phyloP scores from a whole-genome alignment of 805 yeast species.

The Yarrowia deformans region DNA sequence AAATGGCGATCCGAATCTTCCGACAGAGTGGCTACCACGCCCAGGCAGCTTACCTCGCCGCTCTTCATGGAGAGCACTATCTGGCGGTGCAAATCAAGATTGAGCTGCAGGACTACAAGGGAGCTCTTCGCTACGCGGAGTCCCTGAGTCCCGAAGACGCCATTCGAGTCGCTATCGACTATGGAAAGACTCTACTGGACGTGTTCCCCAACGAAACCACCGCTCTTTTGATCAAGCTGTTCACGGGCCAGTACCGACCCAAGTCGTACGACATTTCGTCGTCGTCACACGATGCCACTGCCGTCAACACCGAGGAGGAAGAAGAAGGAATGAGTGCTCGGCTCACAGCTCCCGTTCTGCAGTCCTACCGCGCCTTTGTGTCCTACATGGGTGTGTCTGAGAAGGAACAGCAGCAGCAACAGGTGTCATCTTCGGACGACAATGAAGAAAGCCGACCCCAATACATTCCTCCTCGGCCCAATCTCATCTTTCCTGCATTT shows the following conservation, averaged over 20 bases:
- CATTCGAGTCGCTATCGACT: slow-evolving; percentile 70
- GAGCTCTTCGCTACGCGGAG: slow-evolving; percentile 69
- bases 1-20: slow-evolving; percentile 70
- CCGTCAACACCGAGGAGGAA: slow-evolving; percentile 20
- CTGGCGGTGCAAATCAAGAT: slow-evolving; percentile 78
- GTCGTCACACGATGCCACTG: slow-evolving; percentile 35
- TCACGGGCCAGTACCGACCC: slow-evolving; percentile 82
- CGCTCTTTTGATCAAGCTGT: slow-evolving; percentile 79
- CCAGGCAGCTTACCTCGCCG: slow-evolving; percentile 74
- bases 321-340: slow-evolving; percentile 39
- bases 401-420: neutral
- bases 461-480: slow-evolving; percentile 90
- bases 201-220: slow-evolving; percentile 81
- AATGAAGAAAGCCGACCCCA: slow-evolving; percentile 56
- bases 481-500: slow-evolving; percentile 84
- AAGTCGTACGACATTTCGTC: slow-evolving; percentile 42
- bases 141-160: slow-evolving; percentile 79
- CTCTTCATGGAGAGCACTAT: slow-evolving; percentile 73
- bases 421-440: slow-evolving; percentile 42
- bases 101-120: slow-evolving; percentile 66
- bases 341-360: slow-evolving; percentile 51
- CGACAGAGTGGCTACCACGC: slow-evolving; percentile 71
- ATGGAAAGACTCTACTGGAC: slow-evolving; percentile 70
- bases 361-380: slow-evolving; percentile 65
- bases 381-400: slow-evolving; percentile 55